phyloP scores from a whole-genome alignment of 257 asterid species.

The Gentiana dahurica region DNA sequence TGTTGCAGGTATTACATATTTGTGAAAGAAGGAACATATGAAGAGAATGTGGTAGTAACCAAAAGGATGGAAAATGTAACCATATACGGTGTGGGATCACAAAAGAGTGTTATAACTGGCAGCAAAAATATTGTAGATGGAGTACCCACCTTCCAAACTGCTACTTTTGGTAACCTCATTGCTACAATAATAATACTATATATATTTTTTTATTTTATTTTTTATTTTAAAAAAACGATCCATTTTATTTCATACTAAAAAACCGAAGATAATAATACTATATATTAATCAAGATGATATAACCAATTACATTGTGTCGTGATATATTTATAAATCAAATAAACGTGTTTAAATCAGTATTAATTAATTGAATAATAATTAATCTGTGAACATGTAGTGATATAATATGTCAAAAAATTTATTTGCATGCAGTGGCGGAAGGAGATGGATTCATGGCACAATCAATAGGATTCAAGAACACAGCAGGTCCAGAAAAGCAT shows the following conservation, averaged over 20 bases:
- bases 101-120: slow-evolving; percentile 68
- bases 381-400: no score
- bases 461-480: slow-evolving; percentile 77
- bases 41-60: slow-evolving; percentile 50
- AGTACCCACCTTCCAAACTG: slow-evolving; percentile 58
- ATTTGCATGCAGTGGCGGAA: slow-evolving; percentile 34
- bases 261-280: no score
- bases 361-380: no score
- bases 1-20: slow-evolving; percentile 54
- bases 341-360: no score
- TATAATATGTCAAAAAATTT: no score
- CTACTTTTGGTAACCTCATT: slow-evolving; percentile 56
- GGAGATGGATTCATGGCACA: slow-evolving; percentile 76
- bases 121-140: slow-evolving; percentile 69
- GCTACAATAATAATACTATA: no score
- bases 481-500: slow-evolving; percentile 81
- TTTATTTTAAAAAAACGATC: no score
- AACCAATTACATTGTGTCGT: no score
- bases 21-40: slow-evolving; percentile 65
- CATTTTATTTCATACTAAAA: no score
- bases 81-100: slow-evolving; percentile 84
- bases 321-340: no score
- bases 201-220: no score
- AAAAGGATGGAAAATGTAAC: slow-evolving; percentile 67
- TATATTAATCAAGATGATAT: no score